Base-by-base conservation (phyloP, 2,329 filamentous ascomycete species). In the Fusarium siculi region DNA sequence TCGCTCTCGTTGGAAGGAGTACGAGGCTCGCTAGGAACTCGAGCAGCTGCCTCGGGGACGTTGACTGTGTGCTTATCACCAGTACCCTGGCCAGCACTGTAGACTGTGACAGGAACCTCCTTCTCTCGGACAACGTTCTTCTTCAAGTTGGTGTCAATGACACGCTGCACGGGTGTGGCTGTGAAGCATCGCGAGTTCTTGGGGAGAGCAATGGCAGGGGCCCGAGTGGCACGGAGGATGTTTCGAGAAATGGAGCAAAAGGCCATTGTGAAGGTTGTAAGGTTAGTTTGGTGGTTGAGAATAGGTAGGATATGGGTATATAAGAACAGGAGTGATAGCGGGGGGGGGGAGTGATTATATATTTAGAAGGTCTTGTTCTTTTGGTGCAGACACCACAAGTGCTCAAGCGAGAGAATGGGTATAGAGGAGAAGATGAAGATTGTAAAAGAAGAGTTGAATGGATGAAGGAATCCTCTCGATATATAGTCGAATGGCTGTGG, bases 51-150 rank as follows among this genome's bases (percentile, higher is more conserved):
- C 43, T 82, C 80, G 46, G 84, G 80, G 46, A 90, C 87, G 53
- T 86, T 86, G 63, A 90, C 87, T 63, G 84, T 89, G 81, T 86
- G 87, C 80, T 88, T 87, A 77, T 88, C 88, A 63, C 71, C 71
- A n/a, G 71, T 74, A n/a, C 86, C 87, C 74, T 88, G 79, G 60
- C 82, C 81, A 49, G 79, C 75, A 55, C 79, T 75, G 79, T 89
- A 90, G 75, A 88, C 82, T 28, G 87, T 88, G 62, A 89, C 87
- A 34, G 88, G 87, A 21, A 90, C 82, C 77, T 89, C 87, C 74
- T 87, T 87, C 82, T 90, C 87, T 71, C 85, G 85, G 70, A 90
- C 86, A 18, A 88, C 86, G 66, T 86, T 87, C 75, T 84, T 86
- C 79, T 86, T 88, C 72, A 82, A 83, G 47, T 79, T 68, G n/a